phyloP scores from a whole-genome alignment of 2,329 filamentous ascomycete species.

The Tolypocladium cylindrosporum region DNA sequence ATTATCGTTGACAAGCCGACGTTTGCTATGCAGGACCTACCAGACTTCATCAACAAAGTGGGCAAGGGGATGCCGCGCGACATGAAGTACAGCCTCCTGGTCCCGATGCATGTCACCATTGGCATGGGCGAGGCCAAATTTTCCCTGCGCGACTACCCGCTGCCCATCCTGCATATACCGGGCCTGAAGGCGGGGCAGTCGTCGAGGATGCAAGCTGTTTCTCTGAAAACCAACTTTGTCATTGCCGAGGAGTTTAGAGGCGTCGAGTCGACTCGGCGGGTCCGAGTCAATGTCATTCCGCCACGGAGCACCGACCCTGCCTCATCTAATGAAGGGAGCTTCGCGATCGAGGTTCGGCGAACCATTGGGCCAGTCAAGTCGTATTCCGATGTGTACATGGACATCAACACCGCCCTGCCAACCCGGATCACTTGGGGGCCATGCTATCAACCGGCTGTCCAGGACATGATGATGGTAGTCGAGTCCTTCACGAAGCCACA shows the following conservation, averaged over 20 bases:
- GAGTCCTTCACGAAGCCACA: conserved; percentile 96
- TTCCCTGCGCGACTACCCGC: conserved; percentile 84
- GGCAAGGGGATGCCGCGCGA: conserved; percentile 95
- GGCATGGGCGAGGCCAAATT: conserved; percentile 84
- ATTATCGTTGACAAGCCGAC: conserved; percentile 85
- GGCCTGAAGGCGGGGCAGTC: conserved; percentile 72
- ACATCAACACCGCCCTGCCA: conserved; percentile 86
- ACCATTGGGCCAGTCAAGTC: conserved; percentile 94
- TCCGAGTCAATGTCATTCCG: conserved; percentile 77
- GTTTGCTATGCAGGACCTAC: conserved; percentile 72
- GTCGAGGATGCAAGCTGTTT: conserved; percentile 68
- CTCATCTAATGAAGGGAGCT: conserved; percentile 50
- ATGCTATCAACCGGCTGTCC: conserved; percentile 93
- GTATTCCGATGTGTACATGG: conserved; percentile 83
- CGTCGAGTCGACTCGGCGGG: conserved; percentile 66
- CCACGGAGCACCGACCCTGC: conserved; percentile 47
- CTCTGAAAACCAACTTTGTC: conserved; percentile 83
- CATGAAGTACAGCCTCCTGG: conserved; percentile 79
- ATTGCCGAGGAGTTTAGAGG: conserved; percentile 89
- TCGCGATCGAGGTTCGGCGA: conserved; percentile 76
- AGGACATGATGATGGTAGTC: conserved; percentile 99
- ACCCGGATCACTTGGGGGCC: conserved; percentile 96
- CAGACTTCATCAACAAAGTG: conserved; percentile 74
- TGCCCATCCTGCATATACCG: conserved; percentile 86
- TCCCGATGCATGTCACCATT: conserved; percentile 83